Conservation (phyloP, 495 filamentous ascomycete species). For the Penicillium cataractarum region DNA sequence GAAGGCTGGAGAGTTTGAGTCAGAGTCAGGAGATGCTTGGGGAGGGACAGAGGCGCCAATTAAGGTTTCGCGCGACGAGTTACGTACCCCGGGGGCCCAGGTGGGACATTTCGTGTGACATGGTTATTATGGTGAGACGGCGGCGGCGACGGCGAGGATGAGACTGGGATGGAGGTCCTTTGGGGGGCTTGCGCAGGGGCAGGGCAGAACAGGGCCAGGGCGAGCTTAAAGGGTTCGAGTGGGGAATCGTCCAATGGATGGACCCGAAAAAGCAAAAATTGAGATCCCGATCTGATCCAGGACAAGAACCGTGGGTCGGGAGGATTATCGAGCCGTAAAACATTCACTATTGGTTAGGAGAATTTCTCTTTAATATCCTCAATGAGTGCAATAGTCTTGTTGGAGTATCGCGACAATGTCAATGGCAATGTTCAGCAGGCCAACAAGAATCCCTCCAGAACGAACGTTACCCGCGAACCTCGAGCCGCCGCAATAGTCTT, state of each 20-base stretch:
- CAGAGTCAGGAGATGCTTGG: background rate
- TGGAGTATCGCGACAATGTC: background rate
- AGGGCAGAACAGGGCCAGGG: slow-evolving; percentile 5
- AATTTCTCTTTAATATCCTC: background rate
- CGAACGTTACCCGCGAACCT: background rate
- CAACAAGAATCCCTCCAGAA: background rate
- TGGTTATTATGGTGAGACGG: slow-evolving; percentile 28
- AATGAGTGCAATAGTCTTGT: background rate
- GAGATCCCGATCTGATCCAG: slow-evolving; percentile 15
- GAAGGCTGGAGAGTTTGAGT: slow-evolving; percentile 63
- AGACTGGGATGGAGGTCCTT: background rate
- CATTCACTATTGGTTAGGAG: background rate
- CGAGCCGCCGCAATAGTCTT: slow-evolving; percentile 10
- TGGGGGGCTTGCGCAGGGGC: background rate
- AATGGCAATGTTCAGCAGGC: background rate
- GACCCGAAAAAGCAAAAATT: slow-evolving; percentile 18
- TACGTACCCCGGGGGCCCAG: slow-evolving; percentile 57
- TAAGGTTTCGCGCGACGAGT: background rate
- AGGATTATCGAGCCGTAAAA: background rate
- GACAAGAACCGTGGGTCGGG: background rate
- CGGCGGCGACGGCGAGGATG: background rate
- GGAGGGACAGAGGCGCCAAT: background rate
- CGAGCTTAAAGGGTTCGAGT: slow-evolving; percentile 9
- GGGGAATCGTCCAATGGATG: slow-evolving; percentile 5
- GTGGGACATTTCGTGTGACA: slow-evolving; percentile 66